These are phyloP conservation scores for Saturnispora dispora DNA, from an alignment of 805 yeast species.

Conservation along the genomic window DNA sequence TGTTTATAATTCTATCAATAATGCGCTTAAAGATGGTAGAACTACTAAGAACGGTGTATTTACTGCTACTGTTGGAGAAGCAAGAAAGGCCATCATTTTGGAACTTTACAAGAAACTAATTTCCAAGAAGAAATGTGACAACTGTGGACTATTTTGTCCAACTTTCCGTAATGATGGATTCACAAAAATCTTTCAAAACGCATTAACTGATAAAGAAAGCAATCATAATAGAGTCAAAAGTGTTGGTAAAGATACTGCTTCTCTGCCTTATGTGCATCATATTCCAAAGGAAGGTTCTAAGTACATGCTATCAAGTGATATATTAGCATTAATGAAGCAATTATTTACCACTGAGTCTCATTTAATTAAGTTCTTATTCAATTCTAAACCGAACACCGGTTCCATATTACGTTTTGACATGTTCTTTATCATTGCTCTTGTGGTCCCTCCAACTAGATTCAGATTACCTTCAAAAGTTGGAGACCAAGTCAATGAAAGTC, in stretches of 20 bases:
- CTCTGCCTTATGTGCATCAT: constrained; percentile 30
- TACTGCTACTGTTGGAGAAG: constrained; percentile 82
- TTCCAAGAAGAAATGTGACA: constrained; percentile 82
- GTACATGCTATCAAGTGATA: constrained; percentile 81
- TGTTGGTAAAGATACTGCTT: constrained; percentile 23
- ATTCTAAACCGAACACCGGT: constrained; percentile 57
- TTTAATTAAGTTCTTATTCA: constrained; percentile 66
- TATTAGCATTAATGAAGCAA: constrained; percentile 64
- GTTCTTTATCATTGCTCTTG: constrained; percentile 80
- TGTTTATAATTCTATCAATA: constrained; percentile 61
- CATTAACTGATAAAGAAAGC: constrained; percentile 72
- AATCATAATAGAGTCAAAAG: constrained; percentile 81
- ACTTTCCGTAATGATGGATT: constrained; percentile 91
- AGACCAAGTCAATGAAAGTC: constrained; percentile 90
- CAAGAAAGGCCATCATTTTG: constrained; percentile 63
- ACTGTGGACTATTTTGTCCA: constrained; percentile 94
- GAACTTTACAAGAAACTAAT: constrained; percentile 68
- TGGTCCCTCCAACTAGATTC: constrained; percentile 95
- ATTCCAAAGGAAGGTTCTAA: constrained; percentile 65
- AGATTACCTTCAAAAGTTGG: constrained; percentile 95
- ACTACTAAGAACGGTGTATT: constrained; percentile 57
- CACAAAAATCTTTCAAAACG: constrained; percentile 83
- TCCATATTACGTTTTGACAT: constrained; percentile 57
- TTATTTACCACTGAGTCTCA: constrained; percentile 69
- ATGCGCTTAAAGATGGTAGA: constrained; percentile 69